Evolutionary conservation across 2,329 filamentous ascomycete genomes (phyloP).

Genomic region (Colletotrichum tropicicola): DNA sequence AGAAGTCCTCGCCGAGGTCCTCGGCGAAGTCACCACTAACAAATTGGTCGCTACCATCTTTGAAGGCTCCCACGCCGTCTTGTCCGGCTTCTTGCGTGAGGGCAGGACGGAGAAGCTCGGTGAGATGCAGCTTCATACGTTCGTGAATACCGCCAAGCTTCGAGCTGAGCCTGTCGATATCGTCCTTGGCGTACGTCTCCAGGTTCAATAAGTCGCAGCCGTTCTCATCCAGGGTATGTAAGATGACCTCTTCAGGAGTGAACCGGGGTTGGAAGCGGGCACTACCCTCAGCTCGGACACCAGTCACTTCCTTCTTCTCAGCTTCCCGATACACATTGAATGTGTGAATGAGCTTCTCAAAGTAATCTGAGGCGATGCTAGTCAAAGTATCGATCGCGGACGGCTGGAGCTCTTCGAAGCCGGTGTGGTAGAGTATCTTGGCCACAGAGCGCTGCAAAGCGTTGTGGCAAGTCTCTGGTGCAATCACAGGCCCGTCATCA

Average conservation of each 20-base stretch:
- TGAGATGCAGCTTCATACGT: slow-evolving; percentile 90
- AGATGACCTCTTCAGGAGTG: slow-evolving; percentile 83
- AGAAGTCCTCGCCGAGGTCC: slow-evolving; percentile 98
- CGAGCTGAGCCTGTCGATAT: slow-evolving; percentile 84
- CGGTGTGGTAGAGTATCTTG: slow-evolving; percentile 94
- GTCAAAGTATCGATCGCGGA: slow-evolving; percentile 92
- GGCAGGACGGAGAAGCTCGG: slow-evolving; percentile 92
- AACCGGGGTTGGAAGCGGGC: slow-evolving; percentile 70
- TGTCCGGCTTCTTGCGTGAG: slow-evolving; percentile 77
- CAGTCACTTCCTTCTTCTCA: slow-evolving; percentile 73
- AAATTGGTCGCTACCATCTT: slow-evolving; percentile 97
- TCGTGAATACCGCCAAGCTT: slow-evolving; percentile 90
- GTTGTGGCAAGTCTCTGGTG: slow-evolving; percentile 81
- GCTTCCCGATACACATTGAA: slow-evolving; percentile 86
- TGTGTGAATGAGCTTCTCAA: slow-evolving; percentile 81
- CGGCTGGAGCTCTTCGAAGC: slow-evolving; percentile 96
- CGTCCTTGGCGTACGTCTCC: slow-evolving; percentile 90
- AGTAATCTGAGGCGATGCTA: slow-evolving; percentile 89
- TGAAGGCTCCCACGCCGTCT: slow-evolving; percentile 91
- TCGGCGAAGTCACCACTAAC: slow-evolving; percentile 97
- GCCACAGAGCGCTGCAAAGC: slow-evolving; percentile 90
- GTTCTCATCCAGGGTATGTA: slow-evolving; percentile 87
- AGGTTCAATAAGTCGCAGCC: slow-evolving; percentile 84
- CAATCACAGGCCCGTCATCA: slow-evolving; percentile 89
- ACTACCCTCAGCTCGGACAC: slow-evolving; percentile 48